Conservation (phyloP, 2,329 filamentous ascomycete genomes). For the Sclerotinia glacialis region DNA sequence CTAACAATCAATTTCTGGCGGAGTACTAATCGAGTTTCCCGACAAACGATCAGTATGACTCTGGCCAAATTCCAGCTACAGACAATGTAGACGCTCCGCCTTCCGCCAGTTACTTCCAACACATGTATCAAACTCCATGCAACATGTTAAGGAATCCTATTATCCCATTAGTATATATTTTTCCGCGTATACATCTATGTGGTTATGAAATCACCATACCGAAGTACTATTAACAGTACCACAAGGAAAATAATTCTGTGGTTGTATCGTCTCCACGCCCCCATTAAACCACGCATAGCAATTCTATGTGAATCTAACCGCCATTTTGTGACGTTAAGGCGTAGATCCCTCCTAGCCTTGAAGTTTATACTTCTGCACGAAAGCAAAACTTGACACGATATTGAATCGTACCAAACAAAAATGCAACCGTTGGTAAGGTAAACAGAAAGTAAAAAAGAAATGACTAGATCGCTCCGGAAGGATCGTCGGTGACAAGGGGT, state of each 20-base stretch:
- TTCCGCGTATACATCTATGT: not conserved
- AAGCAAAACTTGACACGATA: slow-evolving; percentile 52
- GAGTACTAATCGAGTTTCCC: too few relatives aligned
- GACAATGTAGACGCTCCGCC: too few relatives aligned
- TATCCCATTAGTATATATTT: not conserved
- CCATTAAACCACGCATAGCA: slow-evolving; percentile 1
- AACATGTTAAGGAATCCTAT: slow-evolving; percentile 1
- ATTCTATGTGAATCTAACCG: slow-evolving; percentile 10
- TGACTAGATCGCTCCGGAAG: not conserved
- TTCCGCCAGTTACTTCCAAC: not conserved
- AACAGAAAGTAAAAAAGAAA: not conserved
- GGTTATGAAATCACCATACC: not conserved
- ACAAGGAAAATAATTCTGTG: slow-evolving; percentile 1
- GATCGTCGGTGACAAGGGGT: not conserved
- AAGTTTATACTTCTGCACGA: slow-evolving; percentile 91
- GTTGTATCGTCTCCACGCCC: not conserved
- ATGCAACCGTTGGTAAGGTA: not conserved
- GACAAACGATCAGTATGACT: too few relatives aligned
- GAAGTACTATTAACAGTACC: slow-evolving; percentile 9
- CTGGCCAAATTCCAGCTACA: too few relatives aligned
- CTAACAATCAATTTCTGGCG: too few relatives aligned
- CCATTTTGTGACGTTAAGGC: slow-evolving; percentile 37
- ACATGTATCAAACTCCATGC: slow-evolving; percentile 8
- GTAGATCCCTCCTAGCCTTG: slow-evolving; percentile 58
- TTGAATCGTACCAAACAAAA: not conserved